Evolutionary conservation across 805 yeast species (phyloP).

Genomic region (Candida peoriensis): DNA sequence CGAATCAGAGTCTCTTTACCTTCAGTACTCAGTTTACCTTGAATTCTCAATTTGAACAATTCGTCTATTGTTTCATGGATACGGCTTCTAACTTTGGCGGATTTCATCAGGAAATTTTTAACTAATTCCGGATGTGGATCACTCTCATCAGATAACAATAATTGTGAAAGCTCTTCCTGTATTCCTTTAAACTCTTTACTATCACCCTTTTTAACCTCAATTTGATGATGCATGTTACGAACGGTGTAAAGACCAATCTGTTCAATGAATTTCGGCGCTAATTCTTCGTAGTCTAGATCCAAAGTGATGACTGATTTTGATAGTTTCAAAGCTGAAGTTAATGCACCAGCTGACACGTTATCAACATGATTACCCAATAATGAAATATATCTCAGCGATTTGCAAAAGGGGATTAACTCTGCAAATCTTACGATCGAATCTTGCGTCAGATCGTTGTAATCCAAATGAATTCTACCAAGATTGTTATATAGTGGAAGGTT

Average conservation of each 20-base stretch:
- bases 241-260: conserved; percentile 72
- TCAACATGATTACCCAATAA: conserved; percentile 63
- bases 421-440: conserved; percentile 58
- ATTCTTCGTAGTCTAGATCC: conserved; percentile 55
- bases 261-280: conserved; percentile 57
- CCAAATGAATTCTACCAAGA: conserved; percentile 64
- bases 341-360: conserved; percentile 54
- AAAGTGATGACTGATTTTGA: conserved; percentile 59
- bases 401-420: conserved; percentile 67
- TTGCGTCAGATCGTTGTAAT: conserved; percentile 55
- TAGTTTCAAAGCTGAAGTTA: conserved; percentile 60
- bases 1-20: conserved; percentile 78
- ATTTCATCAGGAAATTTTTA: conserved; percentile 32
- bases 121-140: conserved; percentile 24
- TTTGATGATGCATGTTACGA: conserved; percentile 67
- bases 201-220: conserved; percentile 24
- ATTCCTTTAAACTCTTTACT: conserved; percentile 49
- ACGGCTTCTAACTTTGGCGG: conserved; percentile 30
- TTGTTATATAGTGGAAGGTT: conserved; percentile 65
- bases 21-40: conserved; percentile 52
- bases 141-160: conserved; percentile 36
- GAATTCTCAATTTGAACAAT: conserved; percentile 51
- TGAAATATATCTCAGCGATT: conserved; percentile 59
- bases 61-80: conserved; percentile 49
- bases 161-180: conserved; percentile 39